Evolutionary conservation across 192 early-diverging fungal genomes (phyloP).

Genomic region (Podila minutissima): DNA sequence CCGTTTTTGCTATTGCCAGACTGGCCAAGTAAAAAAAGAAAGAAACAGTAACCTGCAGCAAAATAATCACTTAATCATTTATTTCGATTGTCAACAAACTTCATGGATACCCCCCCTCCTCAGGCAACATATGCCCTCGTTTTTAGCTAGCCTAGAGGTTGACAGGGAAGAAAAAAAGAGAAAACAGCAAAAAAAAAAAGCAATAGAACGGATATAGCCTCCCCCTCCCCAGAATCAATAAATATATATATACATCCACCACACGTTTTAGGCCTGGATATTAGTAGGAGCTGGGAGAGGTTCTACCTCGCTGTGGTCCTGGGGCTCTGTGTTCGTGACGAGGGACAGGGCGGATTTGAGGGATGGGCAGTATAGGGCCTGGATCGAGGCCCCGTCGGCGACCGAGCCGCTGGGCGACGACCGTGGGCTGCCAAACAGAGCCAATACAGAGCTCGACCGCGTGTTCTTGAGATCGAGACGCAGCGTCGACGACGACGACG

Average conservation of each 20-base stretch:
- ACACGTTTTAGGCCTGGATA: no score
- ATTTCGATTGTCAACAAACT: constrained; percentile 3
- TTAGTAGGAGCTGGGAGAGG: no score
- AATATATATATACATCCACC: no score
- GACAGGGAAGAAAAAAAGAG: no score
- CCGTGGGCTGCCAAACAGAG: constrained; percentile 25
- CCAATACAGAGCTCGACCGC: constrained; percentile 18
- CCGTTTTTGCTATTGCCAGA: constrained; percentile 59
- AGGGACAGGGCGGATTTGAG: constrained; percentile 27
- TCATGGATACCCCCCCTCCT: constrained; percentile 31
- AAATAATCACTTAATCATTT: no score
- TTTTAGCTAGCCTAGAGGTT: no score
- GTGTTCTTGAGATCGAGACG: constrained; percentile 11
- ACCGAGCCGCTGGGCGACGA: constrained; percentile 25
- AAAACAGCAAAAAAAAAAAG: no score
- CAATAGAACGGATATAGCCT: no score
- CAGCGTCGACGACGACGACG: constrained; percentile 5
- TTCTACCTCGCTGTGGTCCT: not conserved
- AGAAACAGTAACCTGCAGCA: not conserved
- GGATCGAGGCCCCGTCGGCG: constrained; percentile 23
- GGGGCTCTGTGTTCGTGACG: constrained; percentile 6
- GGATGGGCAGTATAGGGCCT: constrained; percentile 21
- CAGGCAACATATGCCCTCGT: no score
- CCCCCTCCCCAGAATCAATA: no score
- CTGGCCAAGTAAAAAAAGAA: constrained; percentile 29